Evolutionary conservation across 495 filamentous ascomycete species (phyloP), one percentile per base, ranked within the genome.

Genomic region (Letharia columbiana): DNA sequence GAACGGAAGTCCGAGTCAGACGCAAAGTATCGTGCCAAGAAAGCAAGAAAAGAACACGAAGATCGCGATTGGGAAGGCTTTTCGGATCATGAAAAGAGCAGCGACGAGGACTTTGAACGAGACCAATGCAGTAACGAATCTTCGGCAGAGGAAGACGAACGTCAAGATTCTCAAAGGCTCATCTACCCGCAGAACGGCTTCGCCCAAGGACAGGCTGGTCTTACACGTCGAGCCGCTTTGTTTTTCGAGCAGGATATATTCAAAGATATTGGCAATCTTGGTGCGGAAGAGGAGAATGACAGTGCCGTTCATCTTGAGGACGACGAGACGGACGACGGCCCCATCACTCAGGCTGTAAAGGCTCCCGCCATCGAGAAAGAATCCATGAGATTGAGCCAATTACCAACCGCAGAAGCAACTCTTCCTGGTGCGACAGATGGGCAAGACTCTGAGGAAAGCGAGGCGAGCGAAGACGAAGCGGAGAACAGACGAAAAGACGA

Each of bases 181-280:
- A 71, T 73, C 9, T 61, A 66, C 57, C 63, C 60, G 17, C 60
- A 49, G 28, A 52, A 50, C 13, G 40, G 54, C 23, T 72, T 79
- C 39, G 75, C 69, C 41, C 79, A 78, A 60, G 71, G 75, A 7
- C 69, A 76, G 37, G 77, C 77, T 13, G 84, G 83, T 8, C 80
- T 98, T 12, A 92, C 91, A 12, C 92, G 89, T 73, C 84, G 89
- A 65, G 94, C 94, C 23, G 81, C 86, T 10, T 78, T 88, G 61
- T 99, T 99, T 77, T 99, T 99, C 72, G 88, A 89, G 67, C 95
- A 98, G 71, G 95, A 96, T 67, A 89, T 98, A 64, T 98, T 99
- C 79, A 87, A 91, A 69, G 88, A 84, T 41, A 84, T 98, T 67
- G 84, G 81, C 20, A 88, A 80, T 5, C 72, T 87, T 17, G 75